Percentiles rank a stretch among this genome's conserved stretches.
Evolutionary conservation across 306 rosid genomes (phyloP).

Genomic region (Citrullus mucosospermus): DNA sequence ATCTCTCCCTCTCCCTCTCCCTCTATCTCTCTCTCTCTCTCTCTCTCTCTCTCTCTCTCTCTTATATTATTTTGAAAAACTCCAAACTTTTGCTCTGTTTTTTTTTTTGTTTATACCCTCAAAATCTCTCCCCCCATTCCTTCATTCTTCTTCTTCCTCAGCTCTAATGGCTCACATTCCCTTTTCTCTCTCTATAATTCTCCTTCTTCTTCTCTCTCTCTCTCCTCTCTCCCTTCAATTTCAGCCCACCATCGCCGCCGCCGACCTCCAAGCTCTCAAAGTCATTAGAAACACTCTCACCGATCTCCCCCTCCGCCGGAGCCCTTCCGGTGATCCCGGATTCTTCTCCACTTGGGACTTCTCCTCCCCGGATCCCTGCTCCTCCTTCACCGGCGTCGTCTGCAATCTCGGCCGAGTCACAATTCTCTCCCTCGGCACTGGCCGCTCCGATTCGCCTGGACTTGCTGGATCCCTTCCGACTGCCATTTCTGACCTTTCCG

Average conservation of each 20-base stretch:
- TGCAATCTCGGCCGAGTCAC: conserved; percentile 40
- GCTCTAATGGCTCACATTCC: background rate
- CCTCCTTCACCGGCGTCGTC: conserved; percentile 53
- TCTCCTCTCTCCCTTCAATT: conserved; percentile 10
- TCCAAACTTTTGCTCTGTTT: background rate
- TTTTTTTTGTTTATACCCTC: background rate
- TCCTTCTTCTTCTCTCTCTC: conserved; percentile 6
- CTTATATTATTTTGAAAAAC: background rate
- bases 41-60: background rate
- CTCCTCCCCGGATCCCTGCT: conserved; percentile 57
- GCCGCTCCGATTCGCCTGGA: conserved; percentile 18
- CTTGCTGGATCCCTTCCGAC: conserved; percentile 54
- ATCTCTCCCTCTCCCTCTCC: background rate
- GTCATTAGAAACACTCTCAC: conserved; percentile 43
- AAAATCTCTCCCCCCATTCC: background rate
- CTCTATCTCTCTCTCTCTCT: too few relatives aligned
- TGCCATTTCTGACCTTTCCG: conserved; percentile 34
- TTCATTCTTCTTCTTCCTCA: background rate
- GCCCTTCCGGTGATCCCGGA: background rate
- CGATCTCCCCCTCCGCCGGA: conserved; percentile 23
- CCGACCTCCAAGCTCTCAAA: conserved; percentile 48
- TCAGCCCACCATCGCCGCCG: conserved; percentile 9
- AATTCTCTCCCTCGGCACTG: conserved; percentile 49
- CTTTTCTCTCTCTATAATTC: background rate
- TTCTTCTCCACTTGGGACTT: conserved; percentile 81